Conservation (phyloP, 2,329 filamentous ascomycete genomes). For the Scytalidium lignicola region DNA sequence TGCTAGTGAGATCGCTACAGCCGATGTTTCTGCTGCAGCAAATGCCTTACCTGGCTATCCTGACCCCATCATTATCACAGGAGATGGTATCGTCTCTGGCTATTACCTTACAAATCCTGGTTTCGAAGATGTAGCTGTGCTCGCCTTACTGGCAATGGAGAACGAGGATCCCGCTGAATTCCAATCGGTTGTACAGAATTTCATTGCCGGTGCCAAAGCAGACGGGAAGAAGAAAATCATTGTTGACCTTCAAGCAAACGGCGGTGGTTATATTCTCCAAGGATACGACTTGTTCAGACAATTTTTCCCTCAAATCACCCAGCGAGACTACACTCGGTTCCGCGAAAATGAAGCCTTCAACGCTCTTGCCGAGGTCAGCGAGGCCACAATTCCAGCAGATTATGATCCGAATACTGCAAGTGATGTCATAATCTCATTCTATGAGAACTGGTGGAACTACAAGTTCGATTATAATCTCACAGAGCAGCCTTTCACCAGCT, state of each 20-base stretch:
- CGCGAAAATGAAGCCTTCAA: slow-evolving; percentile 19
- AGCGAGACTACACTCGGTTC: slow-evolving; percentile 20
- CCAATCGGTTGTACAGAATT: slow-evolving; percentile 23
- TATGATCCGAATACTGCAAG: slow-evolving; percentile 21
- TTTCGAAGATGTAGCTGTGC: slow-evolving; percentile 25
- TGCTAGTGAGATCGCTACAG: background rate
- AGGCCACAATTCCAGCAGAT: slow-evolving; percentile 13
- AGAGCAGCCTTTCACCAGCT: slow-evolving; percentile 18
- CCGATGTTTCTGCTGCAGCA: background rate
- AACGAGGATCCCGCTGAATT: slow-evolving; percentile 20
- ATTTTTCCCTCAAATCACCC: slow-evolving; percentile 27
- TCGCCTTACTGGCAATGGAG: slow-evolving; percentile 22
- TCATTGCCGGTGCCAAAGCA: slow-evolving; percentile 40
- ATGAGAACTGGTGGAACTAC: slow-evolving; percentile 21
- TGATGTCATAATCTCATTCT: slow-evolving; percentile 11
- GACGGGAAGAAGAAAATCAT: slow-evolving; percentile 54
- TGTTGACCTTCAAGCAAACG: slow-evolving; percentile 58
- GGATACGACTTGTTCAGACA: slow-evolving; percentile 45
- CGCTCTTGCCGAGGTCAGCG: slow-evolving; percentile 16
- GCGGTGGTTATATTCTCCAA: slow-evolving; percentile 46
- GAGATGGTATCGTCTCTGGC: slow-evolving; percentile 20
- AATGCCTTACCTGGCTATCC: slow-evolving; percentile 21
- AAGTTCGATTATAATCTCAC: slow-evolving; percentile 21
- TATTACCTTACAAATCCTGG: slow-evolving; percentile 24
- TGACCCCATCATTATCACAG: slow-evolving; percentile 15